These are phyloP conservation scores for Bothia castanella DNA, from an alignment of 1,284 basidiomycete species.

Conservation along the genomic window DNA sequence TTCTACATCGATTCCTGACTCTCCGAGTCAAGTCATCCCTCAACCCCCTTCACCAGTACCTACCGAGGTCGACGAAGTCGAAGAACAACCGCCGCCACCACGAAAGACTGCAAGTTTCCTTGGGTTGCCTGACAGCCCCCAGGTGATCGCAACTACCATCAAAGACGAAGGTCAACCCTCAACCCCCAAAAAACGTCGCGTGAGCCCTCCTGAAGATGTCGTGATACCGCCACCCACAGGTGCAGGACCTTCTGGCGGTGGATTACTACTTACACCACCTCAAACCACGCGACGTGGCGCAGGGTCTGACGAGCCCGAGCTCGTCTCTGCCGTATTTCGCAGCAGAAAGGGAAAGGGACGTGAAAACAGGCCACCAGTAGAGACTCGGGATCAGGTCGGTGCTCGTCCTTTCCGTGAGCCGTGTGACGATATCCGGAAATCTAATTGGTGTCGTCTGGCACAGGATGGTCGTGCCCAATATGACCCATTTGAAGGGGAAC, in stretches of 20 bases:
- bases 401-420: background rate
- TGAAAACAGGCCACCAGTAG: conserved; percentile 6
- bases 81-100: conserved; percentile 16
- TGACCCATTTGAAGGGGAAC: background rate
- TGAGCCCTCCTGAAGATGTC: conserved; percentile 1
- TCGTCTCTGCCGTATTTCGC: background rate
- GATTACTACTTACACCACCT: conserved; percentile 22
- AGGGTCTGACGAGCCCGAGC: background rate
- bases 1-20: background rate
- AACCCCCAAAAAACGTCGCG: conserved; percentile 25
- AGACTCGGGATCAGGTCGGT: conserved; percentile 15
- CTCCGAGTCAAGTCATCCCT: background rate
- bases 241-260: background rate
- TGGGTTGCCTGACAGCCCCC: conserved; percentile 18
- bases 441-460: conserved; percentile 1
- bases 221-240: background rate
- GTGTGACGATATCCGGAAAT: background rate
- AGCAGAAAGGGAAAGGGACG: conserved; percentile 26
- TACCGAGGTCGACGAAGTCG: conserved; percentile 25
- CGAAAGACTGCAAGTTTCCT: conserved; percentile 27
- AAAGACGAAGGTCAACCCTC: conserved; percentile 21
- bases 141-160: conserved; percentile 3
- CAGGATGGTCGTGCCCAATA: conserved; percentile 4
- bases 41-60: conserved; percentile 28
- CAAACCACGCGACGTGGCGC: conserved; percentile 14